Evolutionary conservation across 345 rosid genomes (phyloP).

Genomic region (Populus euphratica): DNA sequence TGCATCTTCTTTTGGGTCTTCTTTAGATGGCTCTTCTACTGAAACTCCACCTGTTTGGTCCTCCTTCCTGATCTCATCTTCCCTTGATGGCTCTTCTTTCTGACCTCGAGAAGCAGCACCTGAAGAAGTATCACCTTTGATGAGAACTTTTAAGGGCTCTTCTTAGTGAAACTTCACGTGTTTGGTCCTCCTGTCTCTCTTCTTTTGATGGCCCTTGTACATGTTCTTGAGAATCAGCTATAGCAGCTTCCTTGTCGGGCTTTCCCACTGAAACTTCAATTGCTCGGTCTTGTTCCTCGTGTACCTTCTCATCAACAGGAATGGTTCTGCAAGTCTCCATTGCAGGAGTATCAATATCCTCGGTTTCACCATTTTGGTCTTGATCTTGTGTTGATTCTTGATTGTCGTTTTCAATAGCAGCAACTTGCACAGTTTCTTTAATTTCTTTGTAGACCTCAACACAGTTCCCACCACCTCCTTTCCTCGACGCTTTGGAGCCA

Average conservation of each 20-base stretch:
- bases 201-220: background rate
- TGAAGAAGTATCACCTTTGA: too few species aligned
- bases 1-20: background rate
- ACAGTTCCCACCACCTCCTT: conserved; percentile 18
- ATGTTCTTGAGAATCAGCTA: background rate
- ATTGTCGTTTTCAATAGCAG: conserved; percentile 14
- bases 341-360: background rate
- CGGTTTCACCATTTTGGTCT: background rate
- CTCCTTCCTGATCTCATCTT: background rate
- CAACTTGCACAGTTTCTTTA: conserved; percentile 34
- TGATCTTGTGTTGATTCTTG: conserved; percentile 8
- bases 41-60: background rate
- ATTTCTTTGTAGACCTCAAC: conserved; percentile 38
- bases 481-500: conserved; percentile 44
- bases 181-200: background rate
- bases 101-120: background rate
- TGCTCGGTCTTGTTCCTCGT: conserved; percentile 1
- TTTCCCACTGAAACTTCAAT: conserved; percentile 2
- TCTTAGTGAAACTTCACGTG: background rate
- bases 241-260: background rate
- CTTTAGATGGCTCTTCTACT: background rate
- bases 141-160: too few species aligned
- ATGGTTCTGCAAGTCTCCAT: background rate
- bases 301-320: conserved; percentile 7
- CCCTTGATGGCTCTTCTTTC: background rate